phyloP scores from a whole-genome alignment of 306 rosid genomes.

The Cicer cuneatum region DNA sequence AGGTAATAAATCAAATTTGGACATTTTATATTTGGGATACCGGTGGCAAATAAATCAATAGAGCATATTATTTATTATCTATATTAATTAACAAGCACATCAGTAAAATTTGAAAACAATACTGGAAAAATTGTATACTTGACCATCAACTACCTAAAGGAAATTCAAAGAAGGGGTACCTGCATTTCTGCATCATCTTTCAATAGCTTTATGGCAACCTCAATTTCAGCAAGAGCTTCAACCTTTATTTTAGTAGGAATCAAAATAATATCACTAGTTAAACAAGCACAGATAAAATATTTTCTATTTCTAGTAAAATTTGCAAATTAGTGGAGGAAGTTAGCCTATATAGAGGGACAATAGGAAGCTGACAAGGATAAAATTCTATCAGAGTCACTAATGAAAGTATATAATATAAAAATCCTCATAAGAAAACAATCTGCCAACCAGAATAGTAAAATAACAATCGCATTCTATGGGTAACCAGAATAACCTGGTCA shows the following conservation, averaged over 20 bases:
- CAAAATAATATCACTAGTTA: constrained; percentile 35
- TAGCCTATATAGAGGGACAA: constrained; percentile 16
- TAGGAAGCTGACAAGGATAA: constrained; percentile 30
- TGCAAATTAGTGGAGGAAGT: constrained; percentile 26
- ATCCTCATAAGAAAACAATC: constrained; percentile 21
- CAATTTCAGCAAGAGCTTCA: constrained; percentile 93
- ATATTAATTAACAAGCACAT: constrained; percentile 11
- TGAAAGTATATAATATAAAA: constrained; percentile 11
- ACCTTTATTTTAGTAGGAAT: constrained; percentile 65
- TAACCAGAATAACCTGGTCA: constrained; percentile 35
- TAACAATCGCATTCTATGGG: constrained; percentile 12
- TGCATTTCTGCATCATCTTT: constrained; percentile 59
- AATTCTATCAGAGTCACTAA: constrained; percentile 14
- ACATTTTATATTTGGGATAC: neutral
- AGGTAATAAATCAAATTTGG: constrained; percentile 21
- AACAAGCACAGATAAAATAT: constrained; percentile 32
- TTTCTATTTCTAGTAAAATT: neutral
- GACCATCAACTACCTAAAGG: constrained; percentile 31
- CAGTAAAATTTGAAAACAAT: constrained; percentile 10
- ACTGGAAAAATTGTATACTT: neutral
- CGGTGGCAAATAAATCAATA: neutral
- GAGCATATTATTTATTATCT: neutral
- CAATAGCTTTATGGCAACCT: constrained; percentile 88
- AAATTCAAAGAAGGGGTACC: constrained; percentile 55
- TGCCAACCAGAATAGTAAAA: constrained; percentile 7